These are phyloP conservation scores for Lanmaoa pseudosensibilis DNA, from an alignment of 768 basidiomycete genomes.

Conservation along the genomic window DNA sequence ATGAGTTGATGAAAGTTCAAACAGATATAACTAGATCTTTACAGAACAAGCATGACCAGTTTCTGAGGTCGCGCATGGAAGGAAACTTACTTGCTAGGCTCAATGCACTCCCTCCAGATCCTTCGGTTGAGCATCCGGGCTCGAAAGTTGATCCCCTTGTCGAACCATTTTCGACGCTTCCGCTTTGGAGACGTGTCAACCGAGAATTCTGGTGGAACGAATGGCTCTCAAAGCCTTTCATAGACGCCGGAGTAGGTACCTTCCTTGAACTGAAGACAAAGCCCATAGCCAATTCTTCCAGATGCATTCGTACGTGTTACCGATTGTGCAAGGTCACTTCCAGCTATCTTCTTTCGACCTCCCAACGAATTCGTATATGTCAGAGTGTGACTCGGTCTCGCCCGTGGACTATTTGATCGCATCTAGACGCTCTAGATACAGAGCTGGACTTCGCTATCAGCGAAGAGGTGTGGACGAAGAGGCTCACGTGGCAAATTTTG, in stretches of 20 bases:
- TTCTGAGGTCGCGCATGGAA: slow-evolving; percentile 55
- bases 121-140: slow-evolving; percentile 22
- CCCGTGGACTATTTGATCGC: slow-evolving; percentile 77
- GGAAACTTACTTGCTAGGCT: slow-evolving; percentile 61
- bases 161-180: slow-evolving; percentile 76
- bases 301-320: slow-evolving; percentile 83
- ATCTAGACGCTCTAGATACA: slow-evolving; percentile 82
- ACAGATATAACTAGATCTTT: slow-evolving; percentile 81
- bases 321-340: slow-evolving; percentile 92
- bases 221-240: slow-evolving; percentile 77
- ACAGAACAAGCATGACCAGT: slow-evolving; percentile 74
- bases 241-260: slow-evolving; percentile 76
- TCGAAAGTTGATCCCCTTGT: slow-evolving; percentile 51
- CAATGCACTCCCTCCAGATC: slow-evolving; percentile 46
- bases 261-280: not conserved
- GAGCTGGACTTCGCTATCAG: slow-evolving; percentile 93
- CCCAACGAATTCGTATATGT: slow-evolving; percentile 39
- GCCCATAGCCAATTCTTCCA: slow-evolving; percentile 26
- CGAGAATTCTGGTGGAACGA: slow-evolving; percentile 97
- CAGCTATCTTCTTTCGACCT: slow-evolving; percentile 72
- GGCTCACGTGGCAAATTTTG: slow-evolving; percentile 93
- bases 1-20: not conserved
- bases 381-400: slow-evolving; percentile 39
- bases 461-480: slow-evolving; percentile 92
- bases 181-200: slow-evolving; percentile 90